These are phyloP conservation scores for Apodospora peruviana DNA, from an alignment of 495 filamentous ascomycete species.

Conservation along the genomic window DNA sequence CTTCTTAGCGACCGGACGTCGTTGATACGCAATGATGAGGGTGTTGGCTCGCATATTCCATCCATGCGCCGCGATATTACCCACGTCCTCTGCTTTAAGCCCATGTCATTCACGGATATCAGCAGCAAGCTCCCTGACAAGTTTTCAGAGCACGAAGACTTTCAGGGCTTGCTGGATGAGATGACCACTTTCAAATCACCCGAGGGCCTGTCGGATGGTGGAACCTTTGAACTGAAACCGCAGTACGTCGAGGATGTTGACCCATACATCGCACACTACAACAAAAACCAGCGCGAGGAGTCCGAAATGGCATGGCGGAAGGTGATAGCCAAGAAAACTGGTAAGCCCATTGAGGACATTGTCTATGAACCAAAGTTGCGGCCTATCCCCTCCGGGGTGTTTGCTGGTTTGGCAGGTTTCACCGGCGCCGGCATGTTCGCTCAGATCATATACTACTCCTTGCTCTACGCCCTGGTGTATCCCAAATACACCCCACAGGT, in stretches of 20 bases:
- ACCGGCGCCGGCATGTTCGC: constrained; percentile 80
- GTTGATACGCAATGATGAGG: constrained; percentile 65
- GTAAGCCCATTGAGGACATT: constrained; percentile 72
- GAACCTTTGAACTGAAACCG: constrained; percentile 87
- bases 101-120: constrained; percentile 88
- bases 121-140: constrained; percentile 75
- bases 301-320: constrained; percentile 82
- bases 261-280: constrained; percentile 91
- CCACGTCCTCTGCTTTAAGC: constrained; percentile 93
- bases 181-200: constrained; percentile 86
- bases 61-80: constrained; percentile 84
- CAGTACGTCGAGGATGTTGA: constrained; percentile 81
- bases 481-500: constrained; percentile 62
- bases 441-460: constrained; percentile 82
- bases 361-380: constrained; percentile 89
- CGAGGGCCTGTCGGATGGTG: constrained; percentile 85
- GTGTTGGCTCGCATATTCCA: constrained; percentile 56
- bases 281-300: constrained; percentile 95
- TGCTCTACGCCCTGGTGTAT: constrained; percentile 68
- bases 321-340: constrained; percentile 82
- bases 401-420: constrained; percentile 67
- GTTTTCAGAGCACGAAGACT: constrained; percentile 74
- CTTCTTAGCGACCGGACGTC: constrained; percentile 81
- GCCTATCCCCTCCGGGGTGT: constrained; percentile 70
- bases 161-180: constrained; percentile 73